A percentile compares a stretch with the other conserved stretches of the same genome.
Conservation (phyloP, 192 early-diverging fungal species). For the Geranomyces variabilis region DNA sequence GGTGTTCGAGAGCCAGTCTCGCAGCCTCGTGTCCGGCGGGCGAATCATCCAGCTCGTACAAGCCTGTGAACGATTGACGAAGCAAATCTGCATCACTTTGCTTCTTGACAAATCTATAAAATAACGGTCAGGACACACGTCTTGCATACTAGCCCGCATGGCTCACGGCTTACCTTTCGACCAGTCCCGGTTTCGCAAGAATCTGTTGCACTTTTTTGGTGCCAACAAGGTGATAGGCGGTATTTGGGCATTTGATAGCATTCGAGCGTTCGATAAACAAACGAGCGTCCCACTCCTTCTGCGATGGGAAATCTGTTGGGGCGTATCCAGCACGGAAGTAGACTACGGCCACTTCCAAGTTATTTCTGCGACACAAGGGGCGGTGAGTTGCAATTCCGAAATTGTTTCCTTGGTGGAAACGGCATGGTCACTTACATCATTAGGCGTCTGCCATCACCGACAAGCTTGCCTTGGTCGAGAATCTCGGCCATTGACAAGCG, state of each 20-base stretch:
- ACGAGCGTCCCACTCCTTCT: conserved; percentile 91
- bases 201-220: conserved; percentile 97
- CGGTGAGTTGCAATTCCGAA: not conserved
- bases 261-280: conserved; percentile 80
- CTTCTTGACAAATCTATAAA: conserved; percentile 34
- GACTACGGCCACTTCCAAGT: conserved; percentile 77
- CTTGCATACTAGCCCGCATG: no score
- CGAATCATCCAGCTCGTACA: conserved; percentile 83
- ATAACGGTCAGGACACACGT: not conserved
- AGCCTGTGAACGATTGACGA: conserved; percentile 81
- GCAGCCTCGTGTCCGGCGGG: conserved; percentile 69
- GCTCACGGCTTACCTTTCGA: conserved; percentile 87
- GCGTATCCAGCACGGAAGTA: conserved; percentile 93
- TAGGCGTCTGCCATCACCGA: conserved; percentile 58
- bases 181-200: conserved; percentile 72
- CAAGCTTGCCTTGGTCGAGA: conserved; percentile 58
- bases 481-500: conserved; percentile 74
- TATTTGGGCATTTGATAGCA: conserved; percentile 85
- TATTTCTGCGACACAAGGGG: conserved; percentile 49
- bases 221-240: conserved; percentile 92
- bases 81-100: conserved; percentile 50
- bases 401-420: no score
- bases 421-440: conserved; percentile 69
- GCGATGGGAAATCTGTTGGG: conserved; percentile 81
- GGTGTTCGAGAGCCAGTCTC: conserved; percentile 63